Evolutionary conservation across 371 early-diverging fungal genomes (phyloP), one percentile per base, ranked within the genome.

Genomic region (Apophysomyces elegans): DNA sequence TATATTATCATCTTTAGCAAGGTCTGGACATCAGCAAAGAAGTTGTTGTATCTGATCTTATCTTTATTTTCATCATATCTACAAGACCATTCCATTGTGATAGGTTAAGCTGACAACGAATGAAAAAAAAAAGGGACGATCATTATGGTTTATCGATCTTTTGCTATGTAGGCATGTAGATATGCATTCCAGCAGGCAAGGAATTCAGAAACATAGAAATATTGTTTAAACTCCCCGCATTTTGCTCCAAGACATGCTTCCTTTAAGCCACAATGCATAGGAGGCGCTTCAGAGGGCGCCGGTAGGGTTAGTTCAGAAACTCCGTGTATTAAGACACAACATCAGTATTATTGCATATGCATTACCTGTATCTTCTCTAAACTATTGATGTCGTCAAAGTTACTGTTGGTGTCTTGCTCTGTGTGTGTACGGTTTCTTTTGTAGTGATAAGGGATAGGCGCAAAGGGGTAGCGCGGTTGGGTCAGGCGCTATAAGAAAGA

Each of bases 131-230:
- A 21, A 18, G 18, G 32, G 5, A 41, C 13, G 9, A 50, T 8
- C 21, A 18, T 50, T 21, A 47, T 16, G 21, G 3, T 21, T 26
- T 21, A 21, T 50, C 21, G 54, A 26, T 50, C 21, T 21, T 21
- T 50, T 50, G 54, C 54, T 50, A 50, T 50, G 54, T 50, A 21
- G n/a, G 54, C 54, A 21, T 26, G 54, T 50, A 21, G 21, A 50
- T 50, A 50, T 50, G 54, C 54, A 50, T 50, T 9, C 54, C 54
- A 50, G 54, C 6, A 16, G 16, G 16, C 54, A 50, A 50, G 21
- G 54, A 50, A 50, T 50, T 50, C 54, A 50, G 18, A 50, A 47
- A 26, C 4, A 5, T 21, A 5, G 54, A 50, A 50, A 50, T 21
- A 50, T 21, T 1, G 54, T n/a, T 21, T 50, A 50, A 41, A 13